These are phyloP conservation scores for Colletotrichum eleusines DNA, from an alignment of 2,329 filamentous ascomycete genomes.

Conservation along the genomic window DNA sequence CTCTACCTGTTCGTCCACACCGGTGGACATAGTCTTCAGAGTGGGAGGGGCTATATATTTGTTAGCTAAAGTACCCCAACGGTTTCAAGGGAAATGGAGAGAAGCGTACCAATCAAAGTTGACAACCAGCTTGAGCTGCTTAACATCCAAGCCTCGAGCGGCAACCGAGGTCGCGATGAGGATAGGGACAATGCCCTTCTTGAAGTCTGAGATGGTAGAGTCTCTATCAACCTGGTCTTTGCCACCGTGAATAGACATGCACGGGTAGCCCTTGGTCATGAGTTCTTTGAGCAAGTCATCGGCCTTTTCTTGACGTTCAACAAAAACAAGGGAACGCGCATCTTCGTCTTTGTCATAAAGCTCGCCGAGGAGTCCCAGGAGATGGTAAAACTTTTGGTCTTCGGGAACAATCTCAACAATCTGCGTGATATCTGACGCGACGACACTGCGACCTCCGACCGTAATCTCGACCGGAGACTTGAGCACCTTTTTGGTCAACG, in stretches of 20 bases:
- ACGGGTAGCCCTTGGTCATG: constrained; percentile 87
- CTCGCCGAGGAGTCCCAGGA: constrained; percentile 88
- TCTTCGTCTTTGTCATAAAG: constrained; percentile 91
- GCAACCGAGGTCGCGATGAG: constrained; percentile 96
- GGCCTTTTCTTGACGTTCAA: constrained; percentile 91
- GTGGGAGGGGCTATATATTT: constrained; percentile 78
- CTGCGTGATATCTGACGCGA: constrained; percentile 93
- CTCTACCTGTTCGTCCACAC: constrained; percentile 91
- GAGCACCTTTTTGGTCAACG: constrained; percentile 88
- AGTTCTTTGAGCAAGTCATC: constrained; percentile 83
- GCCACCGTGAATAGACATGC: constrained; percentile 93
- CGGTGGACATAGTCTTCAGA: constrained; percentile 97
- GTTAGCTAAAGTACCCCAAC: not conserved
- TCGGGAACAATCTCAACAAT: constrained; percentile 90
- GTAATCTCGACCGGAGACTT: constrained; percentile 90
- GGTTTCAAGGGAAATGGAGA: not conserved
- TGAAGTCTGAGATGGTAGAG: constrained; percentile 93
- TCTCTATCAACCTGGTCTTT: constrained; percentile 95
- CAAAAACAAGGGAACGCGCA: constrained; percentile 89
- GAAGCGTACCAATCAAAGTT: constrained; percentile 76
- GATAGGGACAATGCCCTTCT: constrained; percentile 88
- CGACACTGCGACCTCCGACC: constrained; percentile 88
- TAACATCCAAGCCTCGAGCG: constrained; percentile 93
- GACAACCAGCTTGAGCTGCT: constrained; percentile 94
- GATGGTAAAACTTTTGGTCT: constrained; percentile 82